Evolutionary conservation across 805 yeast species (phyloP), one percentile per base, ranked within the genome.

Genomic region (Cyberlindnera mississippiensis): DNA sequence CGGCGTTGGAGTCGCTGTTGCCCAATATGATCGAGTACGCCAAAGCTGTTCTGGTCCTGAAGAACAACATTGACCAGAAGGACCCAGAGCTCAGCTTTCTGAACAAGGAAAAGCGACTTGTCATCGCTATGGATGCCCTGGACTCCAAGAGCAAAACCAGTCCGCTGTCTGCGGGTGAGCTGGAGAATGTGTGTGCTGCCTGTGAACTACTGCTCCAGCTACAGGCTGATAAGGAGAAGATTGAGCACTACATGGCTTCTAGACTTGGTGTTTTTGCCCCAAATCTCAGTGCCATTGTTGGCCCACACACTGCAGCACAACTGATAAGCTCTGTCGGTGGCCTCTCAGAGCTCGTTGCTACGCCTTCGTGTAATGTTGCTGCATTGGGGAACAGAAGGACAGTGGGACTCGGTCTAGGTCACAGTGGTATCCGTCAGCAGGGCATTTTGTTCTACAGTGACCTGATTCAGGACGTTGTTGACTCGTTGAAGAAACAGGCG

Each of bases 291-390:
- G 77, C 77, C 0, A 65, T 93, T 7, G 69, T 91, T 2, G 95
- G 96, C 0, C 67, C 95, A 0, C 66, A 73, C 6, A 74, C 85
- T 0, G 77, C 96, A 0, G 82, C 95, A 0, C 86, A 84, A 52
- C 61, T 93, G 14, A 63, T 91, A 18, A 74, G 86, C 1, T 68
- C 74, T 14, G 66, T 76, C 1, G 95, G 95, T 2, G 88, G 95
- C 0, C 60, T 91, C 4, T 65, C 64, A 11, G 80, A 76, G 6
- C 63, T 91, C 9, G 77, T 88, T 3, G 64, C 62, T 24, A 76
- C 85, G 0, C 96, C 96, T 0, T 72, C 96, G 4, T 86, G 97
- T 53, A 91, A 91, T 56, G 55, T 91, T 17, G 80, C 96, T 0
- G 77, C 95, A 0, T 64, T 87, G 36, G 96, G 96, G 0, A 74